Evolutionary conservation across 805 yeast genomes (phyloP).

Genomic region (Lipomyces kockii): DNA sequence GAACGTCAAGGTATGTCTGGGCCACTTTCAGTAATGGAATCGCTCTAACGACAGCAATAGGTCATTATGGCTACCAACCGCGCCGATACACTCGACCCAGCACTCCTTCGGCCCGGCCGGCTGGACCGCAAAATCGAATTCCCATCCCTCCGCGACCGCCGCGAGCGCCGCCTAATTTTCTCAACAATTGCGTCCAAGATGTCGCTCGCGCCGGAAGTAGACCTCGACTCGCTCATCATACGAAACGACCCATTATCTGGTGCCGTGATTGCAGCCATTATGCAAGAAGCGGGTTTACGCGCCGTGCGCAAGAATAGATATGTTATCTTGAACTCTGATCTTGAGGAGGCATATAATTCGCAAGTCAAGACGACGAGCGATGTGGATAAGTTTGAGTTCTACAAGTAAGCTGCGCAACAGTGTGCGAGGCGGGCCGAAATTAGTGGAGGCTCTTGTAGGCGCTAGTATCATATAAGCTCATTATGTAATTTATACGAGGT

Average conservation of each 20-base stretch:
- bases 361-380: slow-evolving; percentile 96
- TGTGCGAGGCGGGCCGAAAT: no score
- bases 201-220: slow-evolving; percentile 98
- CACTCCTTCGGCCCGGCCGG: slow-evolving; percentile 96
- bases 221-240: slow-evolving; percentile 88
- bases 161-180: slow-evolving; percentile 96
- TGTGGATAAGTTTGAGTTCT: slow-evolving; percentile 96
- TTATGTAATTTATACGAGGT: neutral
- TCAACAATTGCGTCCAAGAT: slow-evolving; percentile 94
- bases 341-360: slow-evolving; percentile 96
- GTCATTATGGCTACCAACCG: slow-evolving; percentile 98
- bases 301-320: slow-evolving; percentile 98
- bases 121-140: slow-evolving; percentile 97
- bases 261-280: slow-evolving; percentile 94
- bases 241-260: slow-evolving; percentile 98
- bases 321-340: slow-evolving; percentile 91
- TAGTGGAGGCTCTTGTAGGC: neutral
- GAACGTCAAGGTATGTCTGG: slow-evolving; percentile 65
- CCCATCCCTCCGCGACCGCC: slow-evolving; percentile 93
- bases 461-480: neutral
- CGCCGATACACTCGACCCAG: slow-evolving; percentile 99
- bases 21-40: slow-evolving; percentile 44
- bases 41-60: neutral
- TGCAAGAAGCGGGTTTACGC: slow-evolving; percentile 99
- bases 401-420: slow-evolving; percentile 58